Conservation (phyloP, 1,284 basidiomycete species). For the Ustilago cynodontis region DNA sequence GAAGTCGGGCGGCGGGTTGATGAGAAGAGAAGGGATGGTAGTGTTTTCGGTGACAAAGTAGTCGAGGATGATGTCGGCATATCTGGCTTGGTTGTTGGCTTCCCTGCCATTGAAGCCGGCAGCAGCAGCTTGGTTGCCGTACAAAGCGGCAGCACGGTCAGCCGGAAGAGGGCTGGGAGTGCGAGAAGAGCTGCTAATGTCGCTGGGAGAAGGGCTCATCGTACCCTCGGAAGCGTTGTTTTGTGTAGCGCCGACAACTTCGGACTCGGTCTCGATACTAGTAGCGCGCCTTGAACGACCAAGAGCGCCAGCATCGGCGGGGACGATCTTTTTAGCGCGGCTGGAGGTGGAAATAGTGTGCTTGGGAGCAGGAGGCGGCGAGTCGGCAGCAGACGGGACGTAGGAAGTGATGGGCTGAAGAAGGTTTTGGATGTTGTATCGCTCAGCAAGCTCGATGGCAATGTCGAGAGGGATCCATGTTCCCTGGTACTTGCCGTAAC, state of each 20-base stretch:
- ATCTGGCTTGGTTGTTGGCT: constrained; percentile 71
- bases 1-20: constrained; percentile 89
- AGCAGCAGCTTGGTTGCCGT: constrained; percentile 29
- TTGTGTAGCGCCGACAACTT: constrained; percentile 47
- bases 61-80: constrained; percentile 96
- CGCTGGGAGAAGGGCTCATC: constrained; percentile 86
- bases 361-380: constrained; percentile 95
- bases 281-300: constrained; percentile 61
- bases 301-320: constrained; percentile 57
- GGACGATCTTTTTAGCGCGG: constrained; percentile 61
- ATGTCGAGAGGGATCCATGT: constrained; percentile 98
- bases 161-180: constrained; percentile 81
- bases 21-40: constrained; percentile 88
- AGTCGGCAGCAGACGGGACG: constrained; percentile 81
- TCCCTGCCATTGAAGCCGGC: constrained; percentile 38
- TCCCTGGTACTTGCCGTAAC: constrained; percentile 99
- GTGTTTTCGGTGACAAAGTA: constrained; percentile 99
- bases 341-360: constrained; percentile 75
- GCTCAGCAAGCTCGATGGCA: constrained; percentile 85
- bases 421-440: constrained; percentile 89
- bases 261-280: constrained; percentile 66
- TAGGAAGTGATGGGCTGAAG: constrained; percentile 97
- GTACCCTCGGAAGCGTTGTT: constrained; percentile 73
- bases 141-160: constrained; percentile 50
- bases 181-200: constrained; percentile 84